Evolutionary conservation across 2,329 filamentous ascomycete genomes (phyloP), one percentile per base, ranked within the genome.

Genomic region (Penicillium sp.): DNA sequence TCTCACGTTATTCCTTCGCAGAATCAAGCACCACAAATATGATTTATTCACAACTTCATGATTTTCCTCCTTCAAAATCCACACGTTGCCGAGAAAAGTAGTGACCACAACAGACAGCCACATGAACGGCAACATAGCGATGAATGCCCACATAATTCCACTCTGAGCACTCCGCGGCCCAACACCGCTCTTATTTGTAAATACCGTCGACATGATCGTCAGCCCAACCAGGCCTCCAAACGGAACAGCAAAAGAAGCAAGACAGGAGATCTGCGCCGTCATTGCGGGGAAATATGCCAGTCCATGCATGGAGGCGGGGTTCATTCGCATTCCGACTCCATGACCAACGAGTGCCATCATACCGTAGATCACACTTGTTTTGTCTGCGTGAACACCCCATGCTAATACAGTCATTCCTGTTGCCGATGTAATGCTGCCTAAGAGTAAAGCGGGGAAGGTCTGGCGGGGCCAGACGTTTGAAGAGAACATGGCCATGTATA

Each of bases 331-430:
- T 0, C 85, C 86, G 0, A 82, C 84, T 0, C 87, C 86, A 0
- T 78, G 78, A 1, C 86, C 86, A 0, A 83, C 78, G 1, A 89
- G 68, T 0, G 80, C 84, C 74, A 89, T 84, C 79, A 89, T 88
- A 26, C 81, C 85, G 60, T 83, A 87, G 19, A 89, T 79, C 7
- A 82, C 69, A 0, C 74, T 66, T 0, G 74, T 70, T 45, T 82
- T 70, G 38, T 53, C 7, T 14, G 26, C 16, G 0, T 47, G 16
- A 5, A 47, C 46, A 7, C 46, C 35, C 46, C 46, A 47, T 8
- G 46, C 46, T 8, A 47, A 6, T 3, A 47, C 35, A 0, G 46
- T 47, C 46, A 47, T 40, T 2, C 35, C 46, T 10, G 38, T 13
- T n/a, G 46, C 35, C 1, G 46, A 39, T 2, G 26, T 47, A 18